A percentile compares a stretch with the other conserved stretches of the same genome.
Conservation (phyloP, 805 yeast species). For the Barnettozyma salicaria region DNA sequence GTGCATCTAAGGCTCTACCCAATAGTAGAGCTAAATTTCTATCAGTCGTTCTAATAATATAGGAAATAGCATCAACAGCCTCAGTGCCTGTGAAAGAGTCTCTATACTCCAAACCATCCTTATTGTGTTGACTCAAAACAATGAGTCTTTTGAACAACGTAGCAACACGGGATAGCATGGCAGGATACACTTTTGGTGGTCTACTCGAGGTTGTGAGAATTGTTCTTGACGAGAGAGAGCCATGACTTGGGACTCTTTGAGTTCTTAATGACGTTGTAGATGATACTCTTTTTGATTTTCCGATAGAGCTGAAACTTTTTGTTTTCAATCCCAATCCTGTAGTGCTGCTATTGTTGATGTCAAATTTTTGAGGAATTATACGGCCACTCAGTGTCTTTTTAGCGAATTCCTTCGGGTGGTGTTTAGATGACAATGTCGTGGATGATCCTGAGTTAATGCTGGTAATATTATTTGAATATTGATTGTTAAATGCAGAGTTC, state of each 20-base stretch:
- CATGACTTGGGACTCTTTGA: slow-evolving; percentile 21
- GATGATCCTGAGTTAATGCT: background rate
- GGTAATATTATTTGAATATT: slow-evolving; percentile 5
- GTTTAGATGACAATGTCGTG: slow-evolving; percentile 20
- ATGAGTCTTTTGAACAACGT: slow-evolving; percentile 64
- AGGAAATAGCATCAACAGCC: slow-evolving; percentile 86
- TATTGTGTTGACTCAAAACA: slow-evolving; percentile 69
- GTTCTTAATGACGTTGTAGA: slow-evolving; percentile 22
- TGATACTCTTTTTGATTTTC: slow-evolving; percentile 22
- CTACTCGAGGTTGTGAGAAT: slow-evolving; percentile 38
- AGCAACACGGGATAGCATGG: slow-evolving; percentile 81
- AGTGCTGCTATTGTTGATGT: slow-evolving; percentile 24
- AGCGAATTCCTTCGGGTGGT: slow-evolving; percentile 28
- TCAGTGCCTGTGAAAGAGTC: slow-evolving; percentile 91
- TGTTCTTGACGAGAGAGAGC: slow-evolving; percentile 32
- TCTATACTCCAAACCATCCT: slow-evolving; percentile 86
- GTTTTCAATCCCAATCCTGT: slow-evolving; percentile 38
- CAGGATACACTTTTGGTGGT: slow-evolving; percentile 81
- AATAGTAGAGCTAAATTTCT: slow-evolving; percentile 81
- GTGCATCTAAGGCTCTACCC: slow-evolving; percentile 92
- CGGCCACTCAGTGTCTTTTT: slow-evolving; percentile 39
- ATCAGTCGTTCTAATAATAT: slow-evolving; percentile 83
- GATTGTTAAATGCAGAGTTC: slow-evolving; percentile 6
- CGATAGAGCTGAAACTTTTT: slow-evolving; percentile 39
- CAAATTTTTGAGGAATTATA: slow-evolving; percentile 41